phyloP scores from a whole-genome alignment of 2,329 filamentous ascomycete species.

The Trichoderma aggressivum region DNA sequence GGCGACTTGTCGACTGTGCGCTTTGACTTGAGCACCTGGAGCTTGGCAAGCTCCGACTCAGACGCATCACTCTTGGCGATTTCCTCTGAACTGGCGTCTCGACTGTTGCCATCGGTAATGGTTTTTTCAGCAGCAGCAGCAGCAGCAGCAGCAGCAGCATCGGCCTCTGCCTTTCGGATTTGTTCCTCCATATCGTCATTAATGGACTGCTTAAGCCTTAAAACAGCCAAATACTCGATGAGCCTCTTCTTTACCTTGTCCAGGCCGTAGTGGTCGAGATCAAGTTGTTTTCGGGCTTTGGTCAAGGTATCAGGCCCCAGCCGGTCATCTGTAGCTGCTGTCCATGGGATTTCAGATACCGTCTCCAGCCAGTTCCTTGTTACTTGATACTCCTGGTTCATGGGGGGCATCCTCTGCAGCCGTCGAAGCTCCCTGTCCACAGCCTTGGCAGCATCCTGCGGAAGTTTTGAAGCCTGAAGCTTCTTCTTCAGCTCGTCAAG shows the following conservation, averaged over 20 bases:
- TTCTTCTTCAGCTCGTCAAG: conserved; percentile 88
- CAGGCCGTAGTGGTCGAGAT: conserved; percentile 93
- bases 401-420: conserved; percentile 91
- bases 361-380: conserved; percentile 92
- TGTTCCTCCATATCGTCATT: conserved; percentile 80
- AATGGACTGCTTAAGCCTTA: conserved; percentile 88
- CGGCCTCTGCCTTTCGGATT: conserved; percentile 64
- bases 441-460: conserved; percentile 82
- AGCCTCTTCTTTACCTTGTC: conserved; percentile 97
- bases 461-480: conserved; percentile 75
- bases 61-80: conserved; percentile 22
- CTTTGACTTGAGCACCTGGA: conserved; percentile 75
- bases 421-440: conserved; percentile 85
- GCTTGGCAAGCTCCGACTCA: conserved; percentile 52
- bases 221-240: conserved; percentile 92
- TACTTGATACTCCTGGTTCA: conserved; percentile 93
- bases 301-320: conserved; percentile 76
- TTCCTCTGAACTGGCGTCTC: conserved; percentile 24
- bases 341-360: conserved; percentile 90
- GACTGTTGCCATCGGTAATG: conserved; percentile 23
- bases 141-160: conserved; percentile 58
- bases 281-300: conserved; percentile 81
- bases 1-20: conserved; percentile 92
- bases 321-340: conserved; percentile 76
- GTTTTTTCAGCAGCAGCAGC: conserved; percentile 55